Evolutionary conservation across 2,329 filamentous ascomycete species (phyloP), one percentile per base, ranked within the genome.

Genomic region (Neopestalotiopsis clavispora): DNA sequence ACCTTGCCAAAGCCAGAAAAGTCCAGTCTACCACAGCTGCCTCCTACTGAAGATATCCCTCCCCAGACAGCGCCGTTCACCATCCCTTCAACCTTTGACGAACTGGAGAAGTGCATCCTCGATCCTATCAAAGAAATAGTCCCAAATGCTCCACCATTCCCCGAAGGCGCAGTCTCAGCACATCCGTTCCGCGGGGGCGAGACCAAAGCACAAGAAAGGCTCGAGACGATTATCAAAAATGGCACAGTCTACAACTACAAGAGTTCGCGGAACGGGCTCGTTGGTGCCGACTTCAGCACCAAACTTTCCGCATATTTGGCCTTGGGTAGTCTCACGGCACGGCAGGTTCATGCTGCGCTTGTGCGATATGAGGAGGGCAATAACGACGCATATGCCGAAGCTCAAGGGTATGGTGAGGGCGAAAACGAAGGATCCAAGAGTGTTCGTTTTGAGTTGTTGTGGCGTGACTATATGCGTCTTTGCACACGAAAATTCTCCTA

Each of bases 391-490:
- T 83, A 84, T 61, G 74, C 82, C 34, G 74, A 79, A 0, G 83
- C 83, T 0, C 69, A 80, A 1, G 91, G 91, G 0, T 94, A 90
- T 68, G 91, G 89, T 0, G 79, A 89, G 64, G 92, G 92, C 0
- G 91, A 94, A 77, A 94, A 91, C 65, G 87, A 89, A 38, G 92
- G 93, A 0, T 94, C 91, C 0, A 86, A 86, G 42, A 87, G 85
- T 0, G 86, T 95, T 1, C 87, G 93, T 0, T 91, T 93, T 68
- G 92, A 95, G 75, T 82, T 96, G 0, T 79, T 95, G 0, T 94
- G 91, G 92, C 84, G 93, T 56, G 93, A 95, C 74, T 95, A 95
- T 75, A 94, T 95, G 90, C 86, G 91, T 1, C 85, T 95, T 0
- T 94, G 91, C 75, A 90, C 89, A 5, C 85, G 86, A 40, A 95